These are phyloP conservation scores for Aotearoamyces nothofagi DNA, from an alignment of 2,329 filamentous ascomycete species.

Conservation along the genomic window DNA sequence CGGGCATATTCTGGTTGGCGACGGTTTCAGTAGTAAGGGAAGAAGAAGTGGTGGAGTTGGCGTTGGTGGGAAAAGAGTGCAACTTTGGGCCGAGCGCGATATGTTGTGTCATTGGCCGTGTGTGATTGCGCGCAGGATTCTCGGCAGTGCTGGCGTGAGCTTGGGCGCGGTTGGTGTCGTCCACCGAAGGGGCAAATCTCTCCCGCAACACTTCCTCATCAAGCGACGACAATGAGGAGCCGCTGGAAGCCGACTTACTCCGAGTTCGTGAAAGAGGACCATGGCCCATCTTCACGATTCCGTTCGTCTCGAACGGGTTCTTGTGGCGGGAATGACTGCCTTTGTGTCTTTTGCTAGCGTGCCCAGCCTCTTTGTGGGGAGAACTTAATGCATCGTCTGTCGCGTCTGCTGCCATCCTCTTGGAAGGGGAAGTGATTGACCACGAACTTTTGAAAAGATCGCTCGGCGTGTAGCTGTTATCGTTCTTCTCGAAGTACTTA, in stretches of 20 bases:
- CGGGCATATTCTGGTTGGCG: background rate
- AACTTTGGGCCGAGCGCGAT: conserved; percentile 1
- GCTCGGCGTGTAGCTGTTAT: too few species aligned
- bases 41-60: background rate
- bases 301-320: conserved; percentile 9
- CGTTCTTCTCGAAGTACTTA: conserved; percentile 1
- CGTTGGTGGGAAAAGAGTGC: background rate
- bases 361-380: conserved; percentile 8
- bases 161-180: conserved; percentile 1
- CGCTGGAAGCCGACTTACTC: conserved; percentile 17
- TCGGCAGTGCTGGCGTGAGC: conserved; percentile 6
- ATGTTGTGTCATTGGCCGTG: conserved; percentile 5
- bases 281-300: background rate
- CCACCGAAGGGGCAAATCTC: conserved; percentile 1
- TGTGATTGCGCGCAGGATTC: conserved; percentile 4
- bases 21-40: background rate
- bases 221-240: conserved; percentile 23
- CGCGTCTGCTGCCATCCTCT: conserved; percentile 1
- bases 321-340: conserved; percentile 9
- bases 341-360: conserved; percentile 14
- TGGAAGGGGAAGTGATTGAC: background rate
- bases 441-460: conserved; percentile 1
- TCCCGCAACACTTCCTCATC: conserved; percentile 15
- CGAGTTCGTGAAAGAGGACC: conserved; percentile 5
- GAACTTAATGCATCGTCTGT: conserved; percentile 5